Percentiles rank a stretch among this genome's conserved stretches.
phyloP scores from a whole-genome alignment of 2,329 filamentous ascomycete species.

The Fusarium sublunatum region DNA sequence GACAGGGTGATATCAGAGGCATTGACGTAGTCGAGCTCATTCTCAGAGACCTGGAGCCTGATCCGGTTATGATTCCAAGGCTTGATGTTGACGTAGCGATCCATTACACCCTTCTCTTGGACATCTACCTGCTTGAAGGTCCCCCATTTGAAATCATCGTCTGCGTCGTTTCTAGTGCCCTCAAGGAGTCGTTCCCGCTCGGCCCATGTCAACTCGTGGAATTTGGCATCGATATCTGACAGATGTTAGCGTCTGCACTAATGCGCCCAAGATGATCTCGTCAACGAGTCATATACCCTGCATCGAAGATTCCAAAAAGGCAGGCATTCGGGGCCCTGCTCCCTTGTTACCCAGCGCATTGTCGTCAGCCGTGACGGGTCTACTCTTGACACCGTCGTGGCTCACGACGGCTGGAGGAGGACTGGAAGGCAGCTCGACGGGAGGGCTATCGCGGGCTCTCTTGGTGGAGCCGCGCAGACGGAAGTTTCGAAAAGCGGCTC shows the following conservation, averaged over 20 bases:
- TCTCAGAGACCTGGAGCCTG: constrained; percentile 79
- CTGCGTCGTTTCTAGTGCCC: constrained; percentile 52
- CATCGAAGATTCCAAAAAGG: constrained; percentile 53
- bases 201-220: constrained; percentile 64
- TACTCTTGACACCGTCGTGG: constrained; percentile 51
- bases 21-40: constrained; percentile 82
- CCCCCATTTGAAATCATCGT: constrained; percentile 51
- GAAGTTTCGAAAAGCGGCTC: constrained; percentile 58
- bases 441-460: constrained; percentile 58
- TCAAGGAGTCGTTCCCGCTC: constrained; percentile 62
- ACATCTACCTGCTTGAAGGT: constrained; percentile 51
- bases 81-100: constrained; percentile 90
- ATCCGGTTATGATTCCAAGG: constrained; percentile 90
- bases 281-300: constrained; percentile 48
- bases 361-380: constrained; percentile 37
- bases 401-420: constrained; percentile 51
- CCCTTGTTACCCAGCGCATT: constrained; percentile 32
- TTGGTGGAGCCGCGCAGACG: constrained; percentile 60
- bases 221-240: constrained; percentile 62
- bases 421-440: constrained; percentile 47
- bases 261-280: neutral
- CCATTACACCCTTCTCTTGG: constrained; percentile 60
- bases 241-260: constrained; percentile 17
- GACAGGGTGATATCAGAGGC: constrained; percentile 76
- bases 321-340: constrained; percentile 48